Base-by-base conservation (phyloP, 2,329 filamentous ascomycete genomes). In the Acephala macrosclerotiorum region DNA sequence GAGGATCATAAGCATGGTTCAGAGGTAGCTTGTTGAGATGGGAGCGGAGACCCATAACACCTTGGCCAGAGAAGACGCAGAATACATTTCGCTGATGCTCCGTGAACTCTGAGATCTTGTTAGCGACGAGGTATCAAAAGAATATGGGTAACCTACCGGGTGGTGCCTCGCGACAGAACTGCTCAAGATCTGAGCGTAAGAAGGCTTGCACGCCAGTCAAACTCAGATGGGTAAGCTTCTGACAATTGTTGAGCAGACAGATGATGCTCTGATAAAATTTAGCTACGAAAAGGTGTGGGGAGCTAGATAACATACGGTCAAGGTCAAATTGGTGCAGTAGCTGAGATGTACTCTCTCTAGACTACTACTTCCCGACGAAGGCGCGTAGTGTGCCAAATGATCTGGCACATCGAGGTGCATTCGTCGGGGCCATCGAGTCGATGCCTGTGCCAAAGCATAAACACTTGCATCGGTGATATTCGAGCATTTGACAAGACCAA, bases 81-180 rank as follows among this genome's bases (percentile, higher is more conserved):
- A 99, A 99, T 8, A 98, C 93, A 60, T 95, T 91, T 68, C 96
- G 89, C 78, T 99, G 96, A 75, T 97, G 94, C 56, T 95, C 91
- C 20, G 94, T 98, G 77, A 99, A 99, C 79, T 98, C 96, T 89
- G 63, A 8, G 38, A n/a, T 6, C 11, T 26, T 29, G 66, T 60
- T 66, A 64, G n/a, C 18, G 36, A 51, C 22, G 8, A 12, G 25
- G 25, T 16, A 2, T n/a, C 2, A 53, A 8, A 22, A 14, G 20
- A 53, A 11, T 4, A 20, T 26, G 49, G 20, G 25, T 29, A 29
- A 67, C 82, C 70, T 82, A 91, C 89, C 89, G 66, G 85, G 80
- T 42, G 96, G 96, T 1, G 96, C 93, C 72, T 92, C 89, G 68
- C 96, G 89, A 76, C 96, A 98, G 77, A 93, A 98, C 6, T 85